phyloP scores from a whole-genome alignment of 768 basidiomycete genomes.

The Fistulinella prunicolor region DNA sequence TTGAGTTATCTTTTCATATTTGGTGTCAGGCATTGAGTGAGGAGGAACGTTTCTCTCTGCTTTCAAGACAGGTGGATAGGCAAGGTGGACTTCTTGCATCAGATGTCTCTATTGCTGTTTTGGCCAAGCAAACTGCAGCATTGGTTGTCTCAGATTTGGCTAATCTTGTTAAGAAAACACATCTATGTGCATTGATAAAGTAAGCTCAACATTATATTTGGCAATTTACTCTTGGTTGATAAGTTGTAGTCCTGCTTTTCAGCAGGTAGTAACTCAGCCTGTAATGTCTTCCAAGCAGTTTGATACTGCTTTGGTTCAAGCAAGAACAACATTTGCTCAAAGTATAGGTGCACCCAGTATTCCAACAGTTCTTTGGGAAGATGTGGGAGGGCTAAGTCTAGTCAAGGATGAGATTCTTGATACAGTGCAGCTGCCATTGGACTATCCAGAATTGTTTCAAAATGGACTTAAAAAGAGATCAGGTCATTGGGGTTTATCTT shows the following conservation, averaged over 20 bases:
- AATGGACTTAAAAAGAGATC: slow-evolving; percentile 94
- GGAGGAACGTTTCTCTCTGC: slow-evolving; percentile 60
- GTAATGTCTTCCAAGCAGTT: slow-evolving; percentile 57
- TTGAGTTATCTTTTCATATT: neutral
- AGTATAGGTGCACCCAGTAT: slow-evolving; percentile 97
- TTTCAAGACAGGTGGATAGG: slow-evolving; percentile 43
- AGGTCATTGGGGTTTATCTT: slow-evolving; percentile 43
- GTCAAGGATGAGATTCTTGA: slow-evolving; percentile 94
- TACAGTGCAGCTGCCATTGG: slow-evolving; percentile 89
- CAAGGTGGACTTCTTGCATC: slow-evolving; percentile 47
- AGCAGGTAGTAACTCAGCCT: slow-evolving; percentile 9
- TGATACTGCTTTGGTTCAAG: slow-evolving; percentile 63
- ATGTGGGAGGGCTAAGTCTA: slow-evolving; percentile 85
- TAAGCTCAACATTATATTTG: slow-evolving; percentile 8
- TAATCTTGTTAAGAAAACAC: slow-evolving; percentile 62
- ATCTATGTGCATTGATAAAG: slow-evolving; percentile 40
- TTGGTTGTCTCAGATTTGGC: slow-evolving; percentile 79
- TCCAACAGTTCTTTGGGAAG: slow-evolving; percentile 94
- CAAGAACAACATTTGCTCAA: slow-evolving; percentile 78
- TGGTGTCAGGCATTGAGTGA: slow-evolving; percentile 73
- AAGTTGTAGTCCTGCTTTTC: slow-evolving; percentile 1
- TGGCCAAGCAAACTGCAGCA: slow-evolving; percentile 90
- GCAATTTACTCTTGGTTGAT: neutral
- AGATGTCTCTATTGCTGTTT: slow-evolving; percentile 68
- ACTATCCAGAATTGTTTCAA: slow-evolving; percentile 86